phyloP scores from a whole-genome alignment of 345 rosid genomes.

The Geranium rotundifolium region DNA sequence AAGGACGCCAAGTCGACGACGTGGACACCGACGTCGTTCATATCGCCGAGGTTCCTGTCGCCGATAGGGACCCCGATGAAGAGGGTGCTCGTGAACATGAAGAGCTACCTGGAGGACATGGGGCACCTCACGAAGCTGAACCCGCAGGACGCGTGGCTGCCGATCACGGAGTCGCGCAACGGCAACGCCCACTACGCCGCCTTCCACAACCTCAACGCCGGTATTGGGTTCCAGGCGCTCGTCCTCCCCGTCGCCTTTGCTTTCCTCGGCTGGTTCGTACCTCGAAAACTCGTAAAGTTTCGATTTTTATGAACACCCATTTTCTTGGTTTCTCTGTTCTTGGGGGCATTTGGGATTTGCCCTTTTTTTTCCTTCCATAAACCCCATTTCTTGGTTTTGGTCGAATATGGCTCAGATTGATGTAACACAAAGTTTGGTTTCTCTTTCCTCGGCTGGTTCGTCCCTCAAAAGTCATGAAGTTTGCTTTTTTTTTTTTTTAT shows the following conservation, averaged over 20 bases:
- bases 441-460: too few species aligned
- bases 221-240: conserved; percentile 92
- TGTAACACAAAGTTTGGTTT: too few species aligned
- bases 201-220: conserved; percentile 91
- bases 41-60: conserved; percentile 85
- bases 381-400: too few species aligned
- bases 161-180: conserved; percentile 89
- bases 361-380: too few species aligned
- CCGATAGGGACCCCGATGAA: conserved; percentile 98
- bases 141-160: conserved; percentile 99
- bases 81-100: conserved; percentile 87
- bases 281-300: too few species aligned
- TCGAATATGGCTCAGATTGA: too few species aligned
- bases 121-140: conserved; percentile 93
- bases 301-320: too few species aligned
- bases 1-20: conserved; percentile 68
- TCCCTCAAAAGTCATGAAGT: too few species aligned
- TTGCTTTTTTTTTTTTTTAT: background rate
- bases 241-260: conserved; percentile 90
- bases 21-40: conserved; percentile 95
- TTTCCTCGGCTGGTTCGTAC: conserved; percentile 85
- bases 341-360: too few species aligned
- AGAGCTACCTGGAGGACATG: conserved; percentile 81
- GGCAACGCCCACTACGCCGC: conserved; percentile 99
- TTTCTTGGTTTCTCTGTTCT: too few species aligned